These are phyloP conservation scores for Boletus rufocinnamomeus DNA, from an alignment of 768 basidiomycete species.

Conservation along the genomic window DNA sequence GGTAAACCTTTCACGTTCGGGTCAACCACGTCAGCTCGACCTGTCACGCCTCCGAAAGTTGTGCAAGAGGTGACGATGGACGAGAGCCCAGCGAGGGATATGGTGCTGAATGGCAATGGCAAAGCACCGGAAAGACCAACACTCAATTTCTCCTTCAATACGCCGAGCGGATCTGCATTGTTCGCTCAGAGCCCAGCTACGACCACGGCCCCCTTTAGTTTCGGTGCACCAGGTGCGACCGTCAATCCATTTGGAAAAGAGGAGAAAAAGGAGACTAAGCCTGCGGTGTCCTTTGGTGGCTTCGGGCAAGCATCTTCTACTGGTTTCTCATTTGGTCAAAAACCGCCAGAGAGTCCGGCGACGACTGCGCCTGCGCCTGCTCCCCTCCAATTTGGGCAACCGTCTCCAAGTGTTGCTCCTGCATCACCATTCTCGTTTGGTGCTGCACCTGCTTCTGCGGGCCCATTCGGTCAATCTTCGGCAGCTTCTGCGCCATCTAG, in stretches of 20 bases:
- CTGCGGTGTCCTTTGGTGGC: slow-evolving; percentile 43
- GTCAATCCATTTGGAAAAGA: slow-evolving; percentile 55
- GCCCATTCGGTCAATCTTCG: slow-evolving; percentile 46
- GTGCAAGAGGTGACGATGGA: slow-evolving; percentile 79
- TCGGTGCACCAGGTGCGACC: slow-evolving; percentile 31
- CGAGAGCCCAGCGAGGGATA: slow-evolving; percentile 73
- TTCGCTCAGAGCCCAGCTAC: slow-evolving; percentile 38
- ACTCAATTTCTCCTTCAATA: slow-evolving; percentile 51
- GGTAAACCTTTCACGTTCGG: slow-evolving; percentile 61
- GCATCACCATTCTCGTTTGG: slow-evolving; percentile 50
- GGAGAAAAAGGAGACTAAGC: slow-evolving; percentile 46
- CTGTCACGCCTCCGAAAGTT: slow-evolving; percentile 66
- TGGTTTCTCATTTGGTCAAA: slow-evolving; percentile 52
- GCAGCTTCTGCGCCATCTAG: slow-evolving; percentile 54
- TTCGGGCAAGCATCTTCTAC: slow-evolving; percentile 49
- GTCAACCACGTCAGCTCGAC: slow-evolving; percentile 41
- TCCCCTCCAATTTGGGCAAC: slow-evolving; percentile 51
- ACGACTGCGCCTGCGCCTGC: slow-evolving; percentile 40
- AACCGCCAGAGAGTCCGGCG: slow-evolving; percentile 40
- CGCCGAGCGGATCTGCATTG: slow-evolving; percentile 37
- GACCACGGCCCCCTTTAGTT: slow-evolving; percentile 37
- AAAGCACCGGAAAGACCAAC: slow-evolving; percentile 44
- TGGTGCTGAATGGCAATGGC: slow-evolving; percentile 43
- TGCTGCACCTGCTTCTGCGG: slow-evolving; percentile 35
- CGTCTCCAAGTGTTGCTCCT: slow-evolving; percentile 39